Conservation (phyloP, 148 eudicot genomes). For the Diospyros kaki region DNA sequence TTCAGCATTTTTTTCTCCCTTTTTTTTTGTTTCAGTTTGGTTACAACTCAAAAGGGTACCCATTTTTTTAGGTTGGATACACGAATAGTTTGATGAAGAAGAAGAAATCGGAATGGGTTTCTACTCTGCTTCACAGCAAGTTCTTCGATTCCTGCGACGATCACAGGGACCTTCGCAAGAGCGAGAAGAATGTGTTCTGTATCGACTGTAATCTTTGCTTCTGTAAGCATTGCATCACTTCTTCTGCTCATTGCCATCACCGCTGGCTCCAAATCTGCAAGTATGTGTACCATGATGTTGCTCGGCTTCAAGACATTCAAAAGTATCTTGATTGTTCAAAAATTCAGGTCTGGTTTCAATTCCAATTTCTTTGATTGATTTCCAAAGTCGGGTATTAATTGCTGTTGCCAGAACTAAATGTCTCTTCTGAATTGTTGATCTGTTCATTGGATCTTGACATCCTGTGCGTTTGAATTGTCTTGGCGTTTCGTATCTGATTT, state of each 20-base stretch:
- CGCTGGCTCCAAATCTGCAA: constrained; percentile 38
- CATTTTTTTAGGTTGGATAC: constrained; percentile 21
- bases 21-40: neutral
- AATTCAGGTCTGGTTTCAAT: constrained; percentile 26
- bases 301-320: constrained; percentile 43
- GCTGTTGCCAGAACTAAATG: too few relatives aligned
- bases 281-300: constrained; percentile 46
- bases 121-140: constrained; percentile 19
- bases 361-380: too few relatives aligned
- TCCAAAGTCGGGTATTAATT: too few relatives aligned
- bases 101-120: constrained; percentile 22
- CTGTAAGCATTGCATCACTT: constrained; percentile 37
- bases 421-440: too few relatives aligned
- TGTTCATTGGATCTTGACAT: too few relatives aligned
- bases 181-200: constrained; percentile 41
- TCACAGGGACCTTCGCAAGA: constrained; percentile 32
- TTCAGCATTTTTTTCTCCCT: neutral
- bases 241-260: constrained; percentile 21
- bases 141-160: constrained; percentile 30
- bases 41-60: neutral
- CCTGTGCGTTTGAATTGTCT: too few relatives aligned
- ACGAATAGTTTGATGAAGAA: constrained; percentile 8
- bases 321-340: constrained; percentile 35
- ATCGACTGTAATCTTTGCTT: constrained; percentile 31
- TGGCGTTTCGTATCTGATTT: too few relatives aligned